Evolutionary conservation across 768 basidiomycete genomes (phyloP).

Genomic region (Cystoderma amianthinum): DNA sequence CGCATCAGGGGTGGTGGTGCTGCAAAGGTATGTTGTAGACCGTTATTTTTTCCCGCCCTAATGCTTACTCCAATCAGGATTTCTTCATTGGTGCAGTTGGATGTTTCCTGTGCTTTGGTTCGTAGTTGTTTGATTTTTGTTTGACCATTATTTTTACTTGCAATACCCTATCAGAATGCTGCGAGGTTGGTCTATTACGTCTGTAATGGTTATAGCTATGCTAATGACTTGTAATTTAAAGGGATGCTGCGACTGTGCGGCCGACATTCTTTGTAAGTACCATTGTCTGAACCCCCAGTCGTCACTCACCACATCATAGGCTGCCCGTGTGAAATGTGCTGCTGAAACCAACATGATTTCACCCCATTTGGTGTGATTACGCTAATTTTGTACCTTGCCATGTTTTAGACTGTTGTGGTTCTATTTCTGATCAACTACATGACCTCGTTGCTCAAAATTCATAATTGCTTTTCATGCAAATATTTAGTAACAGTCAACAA

Average conservation of each 20-base stretch:
- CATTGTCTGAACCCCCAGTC: background rate
- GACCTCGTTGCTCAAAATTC: too few species aligned
- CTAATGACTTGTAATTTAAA: slow-evolving; percentile 13
- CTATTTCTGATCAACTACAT: background rate
- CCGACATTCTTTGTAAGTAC: slow-evolving; percentile 63
- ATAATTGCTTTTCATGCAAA: too few species aligned
- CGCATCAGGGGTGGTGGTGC: slow-evolving; percentile 70
- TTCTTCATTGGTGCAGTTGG: slow-evolving; percentile 55
- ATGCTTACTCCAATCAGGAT: slow-evolving; percentile 32
- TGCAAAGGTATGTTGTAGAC: slow-evolving; percentile 44
- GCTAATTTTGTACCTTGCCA: too few species aligned
- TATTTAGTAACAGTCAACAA: too few species aligned
- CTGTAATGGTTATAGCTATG: background rate
- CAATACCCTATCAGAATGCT: slow-evolving; percentile 50
- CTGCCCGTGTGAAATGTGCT: slow-evolving; percentile 79
- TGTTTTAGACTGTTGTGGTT: too few species aligned
- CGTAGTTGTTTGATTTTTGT: slow-evolving; percentile 14
- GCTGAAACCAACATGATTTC: slow-evolving; percentile 36
- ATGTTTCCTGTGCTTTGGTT: slow-evolving; percentile 73
- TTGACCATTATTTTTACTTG: background rate
- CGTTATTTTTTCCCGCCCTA: background rate
- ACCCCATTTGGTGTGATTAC: too few species aligned
- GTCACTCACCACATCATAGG: slow-evolving; percentile 30
- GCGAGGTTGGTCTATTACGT: slow-evolving; percentile 43
- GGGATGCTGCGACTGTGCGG: slow-evolving; percentile 67